Evolutionary conservation across 176 grass and related monocot species (phyloP).

Genomic region (sorghum (Sorghum bicolor)): Sorghum_bicolor_NCBIv3 NC_012872.2:70793001-70793500

Average conservation of each 20-base stretch:
- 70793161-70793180: background rate
- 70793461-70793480: background rate
- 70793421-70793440: slow-evolving; percentile 35
- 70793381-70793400: slow-evolving; percentile 79
- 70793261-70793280: background rate
- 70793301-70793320: background rate
- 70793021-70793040: background rate
- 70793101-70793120: background rate
- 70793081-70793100: background rate
- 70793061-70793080: background rate
- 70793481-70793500: background rate
- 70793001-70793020: slow-evolving; percentile 5
- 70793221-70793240: background rate
- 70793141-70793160: background rate
- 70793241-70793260: slow-evolving; percentile 5
- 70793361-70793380: slow-evolving; percentile 94
- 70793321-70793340: slow-evolving; percentile 6
- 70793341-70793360: slow-evolving; percentile 77
- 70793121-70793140: background rate
- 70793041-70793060: background rate
- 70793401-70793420: slow-evolving; percentile 76
- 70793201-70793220: background rate
- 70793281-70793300: background rate
- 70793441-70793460: background rate
- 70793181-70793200: slow-evolving; percentile 10